Base-by-base conservation (phyloP, 495 filamentous ascomycete species). In the Hypomontagnella submonticulosa region DNA sequence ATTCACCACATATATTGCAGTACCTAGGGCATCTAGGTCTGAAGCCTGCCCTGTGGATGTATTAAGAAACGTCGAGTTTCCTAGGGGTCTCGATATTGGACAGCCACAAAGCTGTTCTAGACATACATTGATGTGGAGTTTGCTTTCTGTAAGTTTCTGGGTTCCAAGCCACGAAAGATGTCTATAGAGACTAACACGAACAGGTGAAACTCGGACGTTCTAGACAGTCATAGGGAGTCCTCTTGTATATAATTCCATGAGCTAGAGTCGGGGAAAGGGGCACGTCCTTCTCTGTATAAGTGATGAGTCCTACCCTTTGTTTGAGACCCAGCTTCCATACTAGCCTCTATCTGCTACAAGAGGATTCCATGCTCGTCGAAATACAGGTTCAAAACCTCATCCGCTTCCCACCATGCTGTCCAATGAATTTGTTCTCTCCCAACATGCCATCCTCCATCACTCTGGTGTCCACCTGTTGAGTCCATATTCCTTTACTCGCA, bases 121-220 rank as follows among this genome's bases (percentile, higher is more conserved):
- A 30, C 40, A 46, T 44, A 49, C 19, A 52, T n/a, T n/a, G n/a
- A n/a, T 11, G 12, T 43, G 42, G 2, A 41, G 27, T 44, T 9
- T 46, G 3, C 38, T 8, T 53, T 54, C 41, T 37, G 49, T 36
- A 13, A 15, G 19, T 23, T 43, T 32, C 23, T 5, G 13, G 8
- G 4, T 15, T 55, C 13, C 33, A 52, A 47, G 5, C 15, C 46
- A 32, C n/a, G 16, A 32, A 47, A 40, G 4, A 36, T 6, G 19
- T 3, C 27, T 11, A 23, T 6, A 12, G 16, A 27, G 33, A 13
- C 40, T 53, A 11, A 40, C 38, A 47, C n/a, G 16, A 32, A 40
- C 16, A 61, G 57, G 30, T 30, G 16, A 53, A 16, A 8, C 49
- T 30, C 32, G 12, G 19, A 16, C 46, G 9, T 47, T 40, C 57